A percentile compares a stretch with the other conserved stretches of the same genome.
Conservation (phyloP, 2,329 filamentous ascomycete genomes). For the Bipolaris bicolor region DNA sequence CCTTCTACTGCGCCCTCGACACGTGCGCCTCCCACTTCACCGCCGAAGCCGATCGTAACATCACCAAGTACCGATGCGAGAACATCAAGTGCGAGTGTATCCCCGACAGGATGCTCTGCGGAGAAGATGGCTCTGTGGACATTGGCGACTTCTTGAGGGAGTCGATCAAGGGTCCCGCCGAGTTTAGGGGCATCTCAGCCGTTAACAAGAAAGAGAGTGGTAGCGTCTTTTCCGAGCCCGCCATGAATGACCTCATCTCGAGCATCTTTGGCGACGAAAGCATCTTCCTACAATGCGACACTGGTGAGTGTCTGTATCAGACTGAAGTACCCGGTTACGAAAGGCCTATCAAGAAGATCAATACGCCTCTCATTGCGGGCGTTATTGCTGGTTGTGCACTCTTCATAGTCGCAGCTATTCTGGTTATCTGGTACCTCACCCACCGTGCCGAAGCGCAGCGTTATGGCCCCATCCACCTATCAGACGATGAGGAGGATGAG, state of each 20-base stretch:
- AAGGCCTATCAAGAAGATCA: slow-evolving; percentile 89
- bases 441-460: slow-evolving; percentile 67
- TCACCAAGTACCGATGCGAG: slow-evolving; percentile 83
- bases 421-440: slow-evolving; percentile 86
- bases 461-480: slow-evolving; percentile 75
- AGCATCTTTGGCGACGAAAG: slow-evolving; percentile 89
- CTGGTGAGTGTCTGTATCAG: slow-evolving; percentile 91
- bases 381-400: slow-evolving; percentile 86
- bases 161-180: slow-evolving; percentile 84
- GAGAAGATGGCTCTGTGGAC: slow-evolving; percentile 88
- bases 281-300: slow-evolving; percentile 80
- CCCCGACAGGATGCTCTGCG: slow-evolving; percentile 90
- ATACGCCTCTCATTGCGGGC: slow-evolving; percentile 92
- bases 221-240: slow-evolving; percentile 87
- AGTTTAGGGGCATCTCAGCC: slow-evolving; percentile 72
- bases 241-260: slow-evolving; percentile 89
- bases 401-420: slow-evolving; percentile 85
- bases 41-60: slow-evolving; percentile 73
- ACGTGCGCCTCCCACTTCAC: slow-evolving; percentile 77
- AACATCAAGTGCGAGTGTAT: slow-evolving; percentile 88
- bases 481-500: slow-evolving; percentile 85
- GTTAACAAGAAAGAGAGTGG: slow-evolving; percentile 66
- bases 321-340: slow-evolving; percentile 93
- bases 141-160: slow-evolving; percentile 86
- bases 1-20: slow-evolving; percentile 92